Evolutionary conservation across 2,329 filamentous ascomycete genomes (phyloP).

Genomic region (Dactylellina sp.): DNA sequence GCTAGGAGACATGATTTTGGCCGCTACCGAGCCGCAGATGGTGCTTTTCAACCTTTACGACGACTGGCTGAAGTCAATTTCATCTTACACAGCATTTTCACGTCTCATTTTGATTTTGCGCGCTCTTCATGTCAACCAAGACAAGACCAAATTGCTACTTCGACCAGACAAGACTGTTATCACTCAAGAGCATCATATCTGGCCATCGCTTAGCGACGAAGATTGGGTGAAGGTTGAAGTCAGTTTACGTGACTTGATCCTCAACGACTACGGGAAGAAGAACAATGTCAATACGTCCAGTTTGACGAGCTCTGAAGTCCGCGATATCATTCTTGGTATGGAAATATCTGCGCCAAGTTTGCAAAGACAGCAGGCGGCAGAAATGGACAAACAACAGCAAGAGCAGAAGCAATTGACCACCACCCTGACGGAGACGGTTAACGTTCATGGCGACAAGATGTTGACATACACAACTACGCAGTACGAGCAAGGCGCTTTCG

Average conservation of each 20-base stretch:
- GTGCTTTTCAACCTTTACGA: constrained; percentile 99
- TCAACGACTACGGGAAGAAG: constrained; percentile 99
- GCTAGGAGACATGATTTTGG: constrained; percentile 97
- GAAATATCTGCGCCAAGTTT: constrained; percentile 98
- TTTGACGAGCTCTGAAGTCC: constrained; percentile 94
- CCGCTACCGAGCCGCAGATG: constrained; percentile 99
- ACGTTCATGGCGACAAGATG: constrained; percentile 95
- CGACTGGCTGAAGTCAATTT: constrained; percentile 98
- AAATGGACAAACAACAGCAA: constrained; percentile 98
- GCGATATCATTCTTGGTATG: constrained; percentile 99
- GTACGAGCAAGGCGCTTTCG: constrained; percentile 97
- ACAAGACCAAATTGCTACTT: constrained; percentile 96
- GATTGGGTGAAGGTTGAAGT: constrained; percentile 99
- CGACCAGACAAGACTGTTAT: constrained; percentile 98
- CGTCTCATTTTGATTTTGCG: constrained; percentile 91
- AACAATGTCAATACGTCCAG: constrained; percentile 99
- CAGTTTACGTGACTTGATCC: constrained; percentile 90
- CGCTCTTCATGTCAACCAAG: constrained; percentile 95
- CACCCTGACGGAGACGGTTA: constrained; percentile 97
- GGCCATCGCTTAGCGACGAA: constrained; percentile 92
- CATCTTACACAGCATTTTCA: constrained; percentile 98
- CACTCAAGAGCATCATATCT: constrained; percentile 98
- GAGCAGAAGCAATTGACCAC: constrained; percentile 96
- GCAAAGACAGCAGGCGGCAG: constrained; percentile 96
- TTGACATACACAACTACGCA: constrained; percentile 98